Percentiles rank a stretch among this genome's conserved stretches.
Evolutionary conservation across 2,329 filamentous ascomycete genomes (phyloP).

Genomic region (Diplodia sapinea): DNA sequence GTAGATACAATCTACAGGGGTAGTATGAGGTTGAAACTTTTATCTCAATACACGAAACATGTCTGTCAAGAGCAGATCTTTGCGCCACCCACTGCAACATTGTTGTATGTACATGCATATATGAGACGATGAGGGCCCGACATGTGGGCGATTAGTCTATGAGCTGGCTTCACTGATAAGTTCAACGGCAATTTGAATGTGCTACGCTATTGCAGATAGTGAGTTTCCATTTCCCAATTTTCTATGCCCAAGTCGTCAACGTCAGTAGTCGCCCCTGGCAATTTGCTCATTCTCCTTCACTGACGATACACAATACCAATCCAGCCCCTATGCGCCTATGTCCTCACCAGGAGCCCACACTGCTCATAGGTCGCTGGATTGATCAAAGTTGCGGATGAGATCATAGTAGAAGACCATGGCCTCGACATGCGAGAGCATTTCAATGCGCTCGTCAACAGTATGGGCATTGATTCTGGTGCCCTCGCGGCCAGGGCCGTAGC

Average conservation of each 20-base stretch:
- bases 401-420: slow-evolving; percentile 45
- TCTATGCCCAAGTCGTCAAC: not conserved
- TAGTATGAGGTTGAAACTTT: too few species aligned
- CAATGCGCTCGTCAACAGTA: slow-evolving; percentile 58
- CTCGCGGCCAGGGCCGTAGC: slow-evolving; percentile 57
- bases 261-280: not conserved
- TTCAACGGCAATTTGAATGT: not conserved
- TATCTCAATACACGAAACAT: too few species aligned
- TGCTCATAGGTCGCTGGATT: slow-evolving; percentile 1
- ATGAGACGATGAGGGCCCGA: not conserved
- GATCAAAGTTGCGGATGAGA: slow-evolving; percentile 30
- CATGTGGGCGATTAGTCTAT: not conserved
- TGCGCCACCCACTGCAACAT: too few species aligned
- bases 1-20: too few species aligned
- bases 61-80: too few species aligned
- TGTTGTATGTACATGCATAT: too few species aligned
- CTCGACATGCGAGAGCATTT: slow-evolving; percentile 52
- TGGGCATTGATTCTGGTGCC: slow-evolving; percentile 55
- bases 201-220: not conserved
- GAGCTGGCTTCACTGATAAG: not conserved
- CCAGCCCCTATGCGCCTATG: not conserved
- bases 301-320: not conserved
- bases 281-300: not conserved
- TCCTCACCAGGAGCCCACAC: not conserved
- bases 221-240: not conserved